Evolutionary conservation across 805 yeast genomes (phyloP).

Genomic region (Komagataella pastoris): DNA sequence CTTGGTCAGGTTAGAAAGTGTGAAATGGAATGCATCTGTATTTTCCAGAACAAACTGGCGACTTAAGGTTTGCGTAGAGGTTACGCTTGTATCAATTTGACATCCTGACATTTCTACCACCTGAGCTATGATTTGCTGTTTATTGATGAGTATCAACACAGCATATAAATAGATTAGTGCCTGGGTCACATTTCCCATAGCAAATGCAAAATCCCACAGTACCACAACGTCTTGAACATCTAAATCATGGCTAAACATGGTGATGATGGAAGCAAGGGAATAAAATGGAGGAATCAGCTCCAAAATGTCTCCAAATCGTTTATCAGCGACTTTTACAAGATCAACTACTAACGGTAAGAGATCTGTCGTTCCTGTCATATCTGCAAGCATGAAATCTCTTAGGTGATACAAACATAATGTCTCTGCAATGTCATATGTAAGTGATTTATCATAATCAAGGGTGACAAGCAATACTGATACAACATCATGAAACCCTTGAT

Average conservation of each 20-base stretch:
- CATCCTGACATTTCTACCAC: constrained; percentile 15
- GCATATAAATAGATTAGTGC: constrained; percentile 49
- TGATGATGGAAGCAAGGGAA: constrained; percentile 65
- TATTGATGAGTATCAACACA: constrained; percentile 33
- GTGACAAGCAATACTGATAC: constrained; percentile 55
- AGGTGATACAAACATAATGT: constrained; percentile 43
- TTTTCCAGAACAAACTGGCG: background rate
- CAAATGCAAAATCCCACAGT: constrained; percentile 59
- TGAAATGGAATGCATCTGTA: background rate
- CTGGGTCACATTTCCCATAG: constrained; percentile 34
- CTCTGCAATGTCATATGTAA: constrained; percentile 22
- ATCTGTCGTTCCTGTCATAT: constrained; percentile 49
- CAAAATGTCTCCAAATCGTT: constrained; percentile 24
- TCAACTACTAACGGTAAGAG: constrained; percentile 58
- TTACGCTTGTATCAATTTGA: constrained; percentile 3
- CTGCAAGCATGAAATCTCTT: constrained; percentile 76
- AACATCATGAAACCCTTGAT: constrained; percentile 90
- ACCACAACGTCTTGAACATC: constrained; percentile 32
- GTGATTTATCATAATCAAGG: constrained; percentile 17
- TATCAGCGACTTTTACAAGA: constrained; percentile 37
- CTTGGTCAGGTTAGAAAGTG: background rate
- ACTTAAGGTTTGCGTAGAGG: constrained; percentile 5
- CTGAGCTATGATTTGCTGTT: constrained; percentile 25
- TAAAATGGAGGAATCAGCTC: constrained; percentile 39
- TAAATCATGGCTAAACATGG: constrained; percentile 64